Evolutionary conservation across 176 grass and related monocot genomes (phyloP), one percentile per base, ranked within the genome.

Genomic region (Guadua angustifolia): DNA sequence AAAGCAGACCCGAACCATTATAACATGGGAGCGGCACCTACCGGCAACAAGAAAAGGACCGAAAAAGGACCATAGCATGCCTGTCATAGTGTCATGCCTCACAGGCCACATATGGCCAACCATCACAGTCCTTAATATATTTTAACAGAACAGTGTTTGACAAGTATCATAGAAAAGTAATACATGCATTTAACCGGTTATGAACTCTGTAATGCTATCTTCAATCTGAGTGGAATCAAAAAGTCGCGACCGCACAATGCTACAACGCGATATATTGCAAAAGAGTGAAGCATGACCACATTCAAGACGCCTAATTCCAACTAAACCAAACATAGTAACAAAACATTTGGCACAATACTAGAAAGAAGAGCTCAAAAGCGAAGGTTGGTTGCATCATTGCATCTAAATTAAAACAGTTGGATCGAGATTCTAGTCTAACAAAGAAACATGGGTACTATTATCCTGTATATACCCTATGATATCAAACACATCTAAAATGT

Each of bases 31-130:
- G 14, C n/a, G 26, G 39, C 29, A 57, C 38, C 36, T 36, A 81
- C 22, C 73, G 49, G 63, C 17, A 62, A 69, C 55, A 83, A 60
- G 42, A 39, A 77, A 69, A 77, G 11, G n/a, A n/a, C n/a, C n/a
- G n/a, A n/a, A n/a, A n/a, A n/a, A n/a, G n/a, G 39, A 39, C 49
- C 66, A 22, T 50, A 43, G 7, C 49, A 36, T 12, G 47, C 26
- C n/a, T 74, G 18, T 40, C 71, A 53, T 74, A 24, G 18, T 29
- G 49, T 43, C 38, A 44, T 60, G 53, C 0, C 65, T 56, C 45
- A 38, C 21, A 51, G 14, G 46, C 40, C 46, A 38, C 35, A 16
- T 32, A 66, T 35, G 71, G 21, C 29, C 65, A 44, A 78, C 10
- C 13, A 44, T 42, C 18, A 39, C 7, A 66, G 39, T 43, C 44